Base-by-base conservation (phyloP, 208 protist species). In the Leishmania mexicana region DNA sequence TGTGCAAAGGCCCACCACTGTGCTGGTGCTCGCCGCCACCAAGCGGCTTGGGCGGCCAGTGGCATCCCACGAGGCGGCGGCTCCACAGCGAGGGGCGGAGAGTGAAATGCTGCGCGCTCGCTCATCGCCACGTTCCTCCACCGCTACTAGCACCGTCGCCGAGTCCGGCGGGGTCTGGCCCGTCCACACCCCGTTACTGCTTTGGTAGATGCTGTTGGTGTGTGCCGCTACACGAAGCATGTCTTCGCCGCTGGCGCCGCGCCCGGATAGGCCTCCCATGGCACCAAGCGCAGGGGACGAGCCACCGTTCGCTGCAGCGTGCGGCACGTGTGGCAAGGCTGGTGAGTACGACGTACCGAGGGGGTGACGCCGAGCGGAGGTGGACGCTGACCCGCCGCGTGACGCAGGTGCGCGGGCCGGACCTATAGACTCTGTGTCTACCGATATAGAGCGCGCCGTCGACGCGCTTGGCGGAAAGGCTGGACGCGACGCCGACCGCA, bases 401-500 rank as follows among this genome's bases (percentile, higher is more conserved):
- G 81, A 84, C 58, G 70, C 51, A 21, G 77, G 75, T 13, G 81
- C 77, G 71, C 81, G 81, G 45, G 45, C 70, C 17, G 68, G 40
- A 3, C 75, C 81, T 7, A 85, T 31, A 19, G 74, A 78, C 78
- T 85, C 82, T 21, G 42, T 78, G 17, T 85, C 82, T n/a, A 75
- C 78, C 40, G 82, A 81, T 45, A 85, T 82, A 64, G 78, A 82
- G 35, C 62, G 75, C 3, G 57, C 75, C 49, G 60, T 87, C 38
- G 78, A 83, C n/a, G 79, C 49, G 49, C 75, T 83, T 24, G 80
- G 80, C 10, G 80, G 75, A 54, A 81, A 83, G 60, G 78, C 83
- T 40, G 83, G 83, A 17, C 75, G 80, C 3, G 78, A 83, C 47
- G 76, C 78, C 3, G 80, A 87, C 42, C 75, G 80, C 79, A 87